Conservation (phyloP, 176 grass and related monocot species). For the Rhipidocladum racemiflorum region DNA sequence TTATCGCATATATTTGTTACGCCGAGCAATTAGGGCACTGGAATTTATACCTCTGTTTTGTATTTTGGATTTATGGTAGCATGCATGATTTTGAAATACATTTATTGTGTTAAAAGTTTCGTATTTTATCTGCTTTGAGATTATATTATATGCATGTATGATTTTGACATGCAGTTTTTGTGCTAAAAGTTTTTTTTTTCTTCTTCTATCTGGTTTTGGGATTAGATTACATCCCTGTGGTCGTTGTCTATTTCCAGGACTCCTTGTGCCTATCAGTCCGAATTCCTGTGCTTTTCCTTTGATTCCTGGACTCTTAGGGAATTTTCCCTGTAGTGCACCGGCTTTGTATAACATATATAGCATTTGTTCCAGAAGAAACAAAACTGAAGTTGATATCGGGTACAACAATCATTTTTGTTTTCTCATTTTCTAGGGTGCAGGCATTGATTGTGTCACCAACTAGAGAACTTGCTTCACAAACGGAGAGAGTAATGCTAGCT, state of each 20-base stretch:
- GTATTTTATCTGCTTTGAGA: background rate
- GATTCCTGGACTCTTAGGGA: background rate
- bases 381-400: background rate
- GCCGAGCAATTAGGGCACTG: background rate
- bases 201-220: background rate
- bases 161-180: background rate
- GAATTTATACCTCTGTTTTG: background rate
- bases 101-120: background rate
- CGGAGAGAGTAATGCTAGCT: slow-evolving; percentile 75
- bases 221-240: background rate
- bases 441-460: slow-evolving; percentile 85
- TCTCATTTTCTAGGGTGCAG: slow-evolving; percentile 55
- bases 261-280: background rate
- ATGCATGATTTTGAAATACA: background rate
- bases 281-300: background rate
- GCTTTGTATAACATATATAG: background rate
- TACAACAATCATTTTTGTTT: slow-evolving; percentile 15
- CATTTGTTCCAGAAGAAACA: background rate
- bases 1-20: background rate
- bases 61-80: background rate
- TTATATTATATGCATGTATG: background rate
- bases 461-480: slow-evolving; percentile 81
- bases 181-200: too few relatives aligned
- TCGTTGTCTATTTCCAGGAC: background rate
- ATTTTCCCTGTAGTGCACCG: background rate